Conservation (phyloP, 352 stramenopile species). For the Phytophthora pinifolia region DNA sequence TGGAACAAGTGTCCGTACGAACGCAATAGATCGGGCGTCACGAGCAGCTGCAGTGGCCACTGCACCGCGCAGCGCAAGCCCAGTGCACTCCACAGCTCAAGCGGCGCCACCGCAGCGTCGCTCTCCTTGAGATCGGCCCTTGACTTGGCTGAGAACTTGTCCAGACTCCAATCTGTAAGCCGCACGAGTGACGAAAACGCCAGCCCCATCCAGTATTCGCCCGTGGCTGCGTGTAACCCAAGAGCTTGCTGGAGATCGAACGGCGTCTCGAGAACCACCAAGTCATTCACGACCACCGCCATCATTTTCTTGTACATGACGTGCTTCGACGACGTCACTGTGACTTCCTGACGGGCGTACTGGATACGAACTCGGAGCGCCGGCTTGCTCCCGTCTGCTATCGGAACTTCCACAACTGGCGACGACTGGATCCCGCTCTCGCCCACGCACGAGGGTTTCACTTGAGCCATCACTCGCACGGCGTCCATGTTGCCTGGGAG, state of each 20-base stretch:
- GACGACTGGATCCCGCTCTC: constrained; percentile 38
- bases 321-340: constrained; percentile 27
- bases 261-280: constrained; percentile 43
- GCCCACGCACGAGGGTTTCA: constrained; percentile 31
- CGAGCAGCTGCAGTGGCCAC: constrained; percentile 72
- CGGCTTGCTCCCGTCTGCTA: constrained; percentile 15
- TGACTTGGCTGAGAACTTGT: constrained; percentile 52
- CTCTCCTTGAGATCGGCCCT: too few species aligned
- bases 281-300: constrained; percentile 41
- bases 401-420: constrained; percentile 23
- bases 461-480: constrained; percentile 36
- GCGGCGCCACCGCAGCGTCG: constrained; percentile 38
- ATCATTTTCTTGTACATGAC: constrained; percentile 60
- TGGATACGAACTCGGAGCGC: constrained; percentile 42
- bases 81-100: constrained; percentile 63
- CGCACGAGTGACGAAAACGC: constrained; percentile 39
- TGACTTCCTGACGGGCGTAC: constrained; percentile 49
- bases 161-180: constrained; percentile 48
- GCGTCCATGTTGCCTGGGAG: constrained; percentile 23
- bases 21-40: constrained; percentile 51
- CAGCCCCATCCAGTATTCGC: constrained; percentile 61
- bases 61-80: constrained; percentile 48
- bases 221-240: constrained; percentile 31
- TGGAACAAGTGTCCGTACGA: constrained; percentile 77
- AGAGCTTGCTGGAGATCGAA: constrained; percentile 55